Evolutionary conservation across 2,329 filamentous ascomycete species (phyloP), one percentile per base, ranked within the genome.

Genomic region (Pestalotiopsis sp.): DNA sequence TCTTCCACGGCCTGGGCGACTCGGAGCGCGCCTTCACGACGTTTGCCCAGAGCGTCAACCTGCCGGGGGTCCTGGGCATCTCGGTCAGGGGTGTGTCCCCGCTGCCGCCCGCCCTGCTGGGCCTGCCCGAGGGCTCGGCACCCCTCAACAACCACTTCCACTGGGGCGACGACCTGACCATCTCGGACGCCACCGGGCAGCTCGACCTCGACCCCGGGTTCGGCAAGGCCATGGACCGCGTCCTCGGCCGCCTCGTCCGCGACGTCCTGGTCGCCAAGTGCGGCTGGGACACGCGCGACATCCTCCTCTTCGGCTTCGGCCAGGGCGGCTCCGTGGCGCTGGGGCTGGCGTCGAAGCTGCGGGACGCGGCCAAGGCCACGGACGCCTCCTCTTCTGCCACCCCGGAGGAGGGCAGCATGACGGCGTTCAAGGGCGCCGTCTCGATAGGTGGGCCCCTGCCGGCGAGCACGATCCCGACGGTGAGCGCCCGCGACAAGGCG

Each of bases 1-100:
- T 97, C 64, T 88, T 97, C 68, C 94, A 97, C 79, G 94, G 94
- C 71, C 87, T 97, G 13, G 94, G 94, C 70, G 94, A 97, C 80
- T 89, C 86, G 40, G 87, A 93, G 68, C 75, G 77, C 3, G 84
- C 92, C 44, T 97, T 96, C 78, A 85, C 88, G 68, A 81, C 81
- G 58, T 91, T 97, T 69, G 92, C 90, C 22, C 83, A 84, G 67
- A 89, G 88, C 72, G 81, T 97, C 69, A 84, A 86, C 69, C 87
- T 97, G 3, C 93, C 94, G 0, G 92, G 94, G 74, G 94, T 94
- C 65, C 86, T 90, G 67, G 89, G 89, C 73, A 86, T 97, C 66
- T 87, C 92, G 6, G 82, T 97, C 56, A 91, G 92, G 75, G 94
- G 90, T 0, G 89, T 91, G 0, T 84, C 84, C 26, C 87, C 88